Base-by-base conservation (phyloP, 495 filamentous ascomycete genomes). In the Jackrogersella multiformis region DNA sequence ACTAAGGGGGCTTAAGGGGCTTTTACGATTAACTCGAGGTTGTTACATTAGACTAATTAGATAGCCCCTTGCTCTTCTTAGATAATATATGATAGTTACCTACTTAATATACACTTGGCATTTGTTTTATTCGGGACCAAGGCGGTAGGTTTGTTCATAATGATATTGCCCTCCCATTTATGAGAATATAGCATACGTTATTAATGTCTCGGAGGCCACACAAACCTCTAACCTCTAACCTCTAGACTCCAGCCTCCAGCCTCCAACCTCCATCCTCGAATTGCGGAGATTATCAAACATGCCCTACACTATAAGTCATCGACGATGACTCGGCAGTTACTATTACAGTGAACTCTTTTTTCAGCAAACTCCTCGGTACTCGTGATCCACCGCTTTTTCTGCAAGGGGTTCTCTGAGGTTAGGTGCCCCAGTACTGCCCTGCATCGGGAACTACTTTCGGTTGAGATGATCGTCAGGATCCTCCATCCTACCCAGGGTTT, bases 321-420 rank as follows among this genome's bases (percentile, higher is more conserved):
- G 35, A 18, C 30, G 45, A 41, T 45, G 26, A 18, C n/a, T 44
- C 39, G n/a, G 39, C 38, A 60, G 41, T 52, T 46, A n/a, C n/a
- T n/a, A n/a, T n/a, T n/a, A 28, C 26, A 28, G 30, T 32, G 16
- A 45, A 60, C n/a, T n/a, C n/a, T n/a, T 18, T 56, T 24, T 18
- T 44, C 52, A 69, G 55, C 55, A 63, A 64, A 61, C 41, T 30
- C 12, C 30, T 57, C 56, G 44, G 44, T 26, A 56, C 24, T 56
- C 49, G 46, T 65, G 67, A 70, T 70, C 67, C 63, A 57, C 56
- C 67, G 61, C 61, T 32, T 61, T 23, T 61, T 61, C 67, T 70
- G 61, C 67, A 70, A 70, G 67, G 67, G 67, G 67, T 39, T 35
- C 44, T 57, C 12, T 26, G 30, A 34, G 26, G 60, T 49, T 45